Conservation (phyloP, 2,329 filamentous ascomycete species). For the Aspergillus quadrilineatus region DNA sequence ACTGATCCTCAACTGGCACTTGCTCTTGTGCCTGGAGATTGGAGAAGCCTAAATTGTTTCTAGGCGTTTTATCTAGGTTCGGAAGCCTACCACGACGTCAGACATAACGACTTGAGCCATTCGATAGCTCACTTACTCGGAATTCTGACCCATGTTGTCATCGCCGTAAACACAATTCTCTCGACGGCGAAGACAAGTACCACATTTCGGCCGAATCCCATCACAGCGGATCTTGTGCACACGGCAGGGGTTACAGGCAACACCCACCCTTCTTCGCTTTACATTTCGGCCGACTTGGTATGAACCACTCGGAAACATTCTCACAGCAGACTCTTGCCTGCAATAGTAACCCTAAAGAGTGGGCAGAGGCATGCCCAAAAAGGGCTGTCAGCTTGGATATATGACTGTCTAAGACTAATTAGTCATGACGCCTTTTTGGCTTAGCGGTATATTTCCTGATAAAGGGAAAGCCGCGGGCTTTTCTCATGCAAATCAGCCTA, state of each 20-base stretch:
- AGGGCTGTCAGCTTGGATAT: no score
- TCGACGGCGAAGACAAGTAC: conserved; percentile 3
- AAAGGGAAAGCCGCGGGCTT: background rate
- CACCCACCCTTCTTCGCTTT: background rate
- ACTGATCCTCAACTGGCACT: background rate
- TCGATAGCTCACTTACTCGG: background rate
- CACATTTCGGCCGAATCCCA: conserved; percentile 5
- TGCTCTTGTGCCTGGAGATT: background rate
- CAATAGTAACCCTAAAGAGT: background rate
- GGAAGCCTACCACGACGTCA: background rate
- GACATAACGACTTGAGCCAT: background rate
- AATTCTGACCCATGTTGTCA: background rate
- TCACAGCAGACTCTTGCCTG: conserved; percentile 14
- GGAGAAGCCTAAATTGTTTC: background rate
- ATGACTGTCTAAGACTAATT: no score
- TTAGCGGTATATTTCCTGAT: background rate
- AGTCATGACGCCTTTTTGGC: no score
- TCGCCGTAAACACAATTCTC: conserved; percentile 3
- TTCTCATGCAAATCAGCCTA: background rate
- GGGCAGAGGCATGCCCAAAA: no score
- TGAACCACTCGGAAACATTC: background rate
- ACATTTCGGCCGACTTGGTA: background rate
- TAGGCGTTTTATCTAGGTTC: background rate
- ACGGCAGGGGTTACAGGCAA: conserved; percentile 3
- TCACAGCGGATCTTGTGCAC: conserved; percentile 12